phyloP scores from a whole-genome alignment of 2,329 filamentous ascomycete species.

The Monosporascus cannonballus region DNA sequence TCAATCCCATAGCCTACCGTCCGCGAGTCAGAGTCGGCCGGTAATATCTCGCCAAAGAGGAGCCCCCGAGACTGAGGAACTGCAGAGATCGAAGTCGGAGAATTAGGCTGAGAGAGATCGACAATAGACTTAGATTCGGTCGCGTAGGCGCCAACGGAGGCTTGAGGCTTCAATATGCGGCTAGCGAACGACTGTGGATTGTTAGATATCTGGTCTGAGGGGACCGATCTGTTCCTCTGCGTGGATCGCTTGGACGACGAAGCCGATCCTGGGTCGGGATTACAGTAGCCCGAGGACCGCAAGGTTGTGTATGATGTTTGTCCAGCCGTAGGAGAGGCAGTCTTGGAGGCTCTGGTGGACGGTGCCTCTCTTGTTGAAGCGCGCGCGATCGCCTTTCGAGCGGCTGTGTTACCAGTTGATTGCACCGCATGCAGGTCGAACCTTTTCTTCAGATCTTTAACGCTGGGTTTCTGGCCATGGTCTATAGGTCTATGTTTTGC shows the following conservation, averaged over 20 bases:
- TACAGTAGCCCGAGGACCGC: slow-evolving; percentile 31
- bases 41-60: slow-evolving; percentile 69
- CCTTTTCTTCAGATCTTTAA: slow-evolving; percentile 72
- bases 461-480: slow-evolving; percentile 52
- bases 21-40: slow-evolving; percentile 47
- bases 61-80: slow-evolving; percentile 40
- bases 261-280: slow-evolving; percentile 22
- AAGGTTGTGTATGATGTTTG: slow-evolving; percentile 35
- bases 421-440: slow-evolving; percentile 59
- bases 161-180: slow-evolving; percentile 49
- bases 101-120: slow-evolving; percentile 30
- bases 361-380: slow-evolving; percentile 29
- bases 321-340: slow-evolving; percentile 23
- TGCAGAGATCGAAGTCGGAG: slow-evolving; percentile 20
- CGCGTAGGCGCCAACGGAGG: slow-evolving; percentile 25
- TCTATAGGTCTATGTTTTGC: slow-evolving; percentile 25
- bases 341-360: slow-evolving; percentile 28
- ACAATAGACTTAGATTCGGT: slow-evolving; percentile 39
- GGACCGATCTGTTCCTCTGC: slow-evolving; percentile 40
- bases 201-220: slow-evolving; percentile 46
- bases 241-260: slow-evolving; percentile 27
- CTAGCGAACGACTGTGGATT: slow-evolving; percentile 55
- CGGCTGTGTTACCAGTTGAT: slow-evolving; percentile 21
- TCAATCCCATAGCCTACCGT: slow-evolving; percentile 58
- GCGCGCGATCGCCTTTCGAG: slow-evolving; percentile 29